Percentiles rank a stretch among this genome's conserved stretches.
phyloP scores from a whole-genome alignment of 805 yeast species.

The Saturnispora halmiae region DNA sequence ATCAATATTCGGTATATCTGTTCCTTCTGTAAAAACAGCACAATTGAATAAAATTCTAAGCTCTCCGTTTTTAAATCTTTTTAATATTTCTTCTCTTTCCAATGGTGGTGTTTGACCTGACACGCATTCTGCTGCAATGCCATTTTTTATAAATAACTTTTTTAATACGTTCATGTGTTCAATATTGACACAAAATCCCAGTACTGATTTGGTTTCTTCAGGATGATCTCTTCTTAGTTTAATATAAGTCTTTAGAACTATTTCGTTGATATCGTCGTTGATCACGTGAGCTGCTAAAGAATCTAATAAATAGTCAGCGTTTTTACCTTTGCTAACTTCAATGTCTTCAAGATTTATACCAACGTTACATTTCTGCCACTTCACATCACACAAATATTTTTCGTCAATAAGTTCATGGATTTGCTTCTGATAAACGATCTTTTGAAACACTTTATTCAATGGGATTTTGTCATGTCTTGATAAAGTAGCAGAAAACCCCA shows the following conservation, averaged over 20 bases:
- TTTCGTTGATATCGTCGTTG: conserved; percentile 41
- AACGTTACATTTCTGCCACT: conserved; percentile 49
- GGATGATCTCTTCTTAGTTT: conserved; percentile 30
- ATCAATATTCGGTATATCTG: conserved; percentile 87
- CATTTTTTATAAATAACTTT: conserved; percentile 43
- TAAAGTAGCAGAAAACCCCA: conserved; percentile 88
- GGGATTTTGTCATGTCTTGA: conserved; percentile 64
- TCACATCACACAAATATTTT: conserved; percentile 62
- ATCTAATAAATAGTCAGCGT: conserved; percentile 46
- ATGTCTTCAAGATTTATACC: conserved; percentile 25
- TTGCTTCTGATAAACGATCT: conserved; percentile 61
- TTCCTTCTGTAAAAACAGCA: conserved; percentile 88
- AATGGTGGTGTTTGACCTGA: conserved; percentile 52
- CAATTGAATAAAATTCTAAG: conserved; percentile 77
- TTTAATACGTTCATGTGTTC: conserved; percentile 52
- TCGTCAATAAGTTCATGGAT: conserved; percentile 57
- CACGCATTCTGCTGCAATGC: conserved; percentile 62
- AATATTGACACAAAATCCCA: conserved; percentile 72
- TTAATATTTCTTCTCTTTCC: conserved; percentile 44
- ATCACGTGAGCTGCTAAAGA: conserved; percentile 49
- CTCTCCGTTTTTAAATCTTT: conserved; percentile 51
- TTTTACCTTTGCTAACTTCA: conserved; percentile 10
- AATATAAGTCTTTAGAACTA: conserved; percentile 46
- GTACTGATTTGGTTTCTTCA: conserved; percentile 45
- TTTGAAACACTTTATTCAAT: conserved; percentile 53